phyloP scores from a whole-genome alignment of 495 filamentous ascomycete genomes.

The Geoglossum glabrum region DNA sequence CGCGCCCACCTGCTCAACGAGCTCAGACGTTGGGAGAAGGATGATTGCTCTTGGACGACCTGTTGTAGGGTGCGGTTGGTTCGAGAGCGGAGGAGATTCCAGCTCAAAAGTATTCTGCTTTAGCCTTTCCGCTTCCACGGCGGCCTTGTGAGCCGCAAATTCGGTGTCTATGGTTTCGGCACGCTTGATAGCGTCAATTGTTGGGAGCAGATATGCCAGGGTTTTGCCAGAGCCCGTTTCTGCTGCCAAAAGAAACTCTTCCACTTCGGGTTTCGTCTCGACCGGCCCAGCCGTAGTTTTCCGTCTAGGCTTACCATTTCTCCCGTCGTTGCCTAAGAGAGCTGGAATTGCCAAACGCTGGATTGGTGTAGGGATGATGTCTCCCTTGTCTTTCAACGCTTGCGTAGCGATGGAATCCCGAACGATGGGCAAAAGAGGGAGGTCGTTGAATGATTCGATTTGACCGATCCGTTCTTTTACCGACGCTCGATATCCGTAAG shows the following conservation, averaged over 20 bases:
- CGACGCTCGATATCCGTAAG: constrained; percentile 46
- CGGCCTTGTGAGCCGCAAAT: constrained; percentile 26
- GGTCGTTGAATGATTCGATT: constrained; percentile 58
- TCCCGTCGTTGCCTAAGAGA: constrained; percentile 32
- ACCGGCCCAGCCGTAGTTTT: constrained; percentile 13
- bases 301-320: constrained; percentile 14
- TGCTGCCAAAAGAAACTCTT: constrained; percentile 74
- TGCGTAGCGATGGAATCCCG: constrained; percentile 49
- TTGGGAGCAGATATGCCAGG: constrained; percentile 68
- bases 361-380: constrained; percentile 64
- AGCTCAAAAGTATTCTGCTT: constrained; percentile 28
- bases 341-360: constrained; percentile 74
- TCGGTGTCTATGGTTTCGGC: constrained; percentile 44
- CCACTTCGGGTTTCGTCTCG: constrained; percentile 20
- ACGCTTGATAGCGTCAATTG: constrained; percentile 63
- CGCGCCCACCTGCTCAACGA: constrained; percentile 68
- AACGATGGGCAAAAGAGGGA: constrained; percentile 52
- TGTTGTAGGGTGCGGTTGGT: constrained; percentile 45
- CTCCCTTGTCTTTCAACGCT: constrained; percentile 47
- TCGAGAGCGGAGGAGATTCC: constrained; percentile 34
- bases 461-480: constrained; percentile 50
- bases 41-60: constrained; percentile 70
- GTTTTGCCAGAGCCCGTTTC: constrained; percentile 97
- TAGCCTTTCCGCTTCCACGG: constrained; percentile 26
- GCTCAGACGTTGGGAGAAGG: constrained; percentile 80